Percentiles rank a stretch among this genome's conserved stretches.
Evolutionary conservation across 2,329 filamentous ascomycete genomes (phyloP).

Genomic region (Calonectria pseudoturangicola): DNA sequence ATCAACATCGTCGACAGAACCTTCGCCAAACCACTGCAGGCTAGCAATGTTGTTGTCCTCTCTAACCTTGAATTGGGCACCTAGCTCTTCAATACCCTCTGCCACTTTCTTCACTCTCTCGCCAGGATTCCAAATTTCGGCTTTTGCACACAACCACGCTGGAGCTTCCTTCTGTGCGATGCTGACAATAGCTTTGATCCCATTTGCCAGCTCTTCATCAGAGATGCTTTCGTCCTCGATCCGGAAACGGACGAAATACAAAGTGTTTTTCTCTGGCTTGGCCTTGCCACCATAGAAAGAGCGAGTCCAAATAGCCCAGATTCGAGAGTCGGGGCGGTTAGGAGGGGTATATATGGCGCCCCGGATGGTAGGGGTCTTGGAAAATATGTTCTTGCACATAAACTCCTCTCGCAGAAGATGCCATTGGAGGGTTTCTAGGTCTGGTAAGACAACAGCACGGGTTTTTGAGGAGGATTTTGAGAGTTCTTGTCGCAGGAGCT

Average conservation of each 20-base stretch:
- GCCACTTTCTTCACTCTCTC: constrained; percentile 70
- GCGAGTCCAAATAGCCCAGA: constrained; percentile 85
- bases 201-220: constrained; percentile 67
- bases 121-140: constrained; percentile 90
- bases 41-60: constrained; percentile 82
- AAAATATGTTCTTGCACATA: constrained; percentile 79
- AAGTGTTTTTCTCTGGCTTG: constrained; percentile 75
- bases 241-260: constrained; percentile 82
- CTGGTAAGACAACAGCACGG: constrained; percentile 59
- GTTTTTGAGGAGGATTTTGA: constrained; percentile 55
- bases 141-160: constrained; percentile 80
- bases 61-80: constrained; percentile 71
- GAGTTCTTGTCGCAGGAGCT: constrained; percentile 75
- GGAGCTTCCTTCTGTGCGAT: constrained; percentile 82
- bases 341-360: constrained; percentile 79
- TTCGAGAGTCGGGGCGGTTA: constrained; percentile 69
- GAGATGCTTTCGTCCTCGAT: constrained; percentile 72
- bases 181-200: constrained; percentile 77
- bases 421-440: constrained; percentile 68
- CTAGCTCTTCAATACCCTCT: constrained; percentile 65
- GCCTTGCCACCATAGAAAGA: constrained; percentile 76
- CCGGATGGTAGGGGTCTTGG: constrained; percentile 74
- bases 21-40: constrained; percentile 81
- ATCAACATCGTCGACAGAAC: constrained; percentile 72
- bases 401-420: constrained; percentile 86